These are phyloP conservation scores for Sarocladium kiliense DNA, from an alignment of 2,329 filamentous ascomycete genomes.

Conservation along the genomic window DNA sequence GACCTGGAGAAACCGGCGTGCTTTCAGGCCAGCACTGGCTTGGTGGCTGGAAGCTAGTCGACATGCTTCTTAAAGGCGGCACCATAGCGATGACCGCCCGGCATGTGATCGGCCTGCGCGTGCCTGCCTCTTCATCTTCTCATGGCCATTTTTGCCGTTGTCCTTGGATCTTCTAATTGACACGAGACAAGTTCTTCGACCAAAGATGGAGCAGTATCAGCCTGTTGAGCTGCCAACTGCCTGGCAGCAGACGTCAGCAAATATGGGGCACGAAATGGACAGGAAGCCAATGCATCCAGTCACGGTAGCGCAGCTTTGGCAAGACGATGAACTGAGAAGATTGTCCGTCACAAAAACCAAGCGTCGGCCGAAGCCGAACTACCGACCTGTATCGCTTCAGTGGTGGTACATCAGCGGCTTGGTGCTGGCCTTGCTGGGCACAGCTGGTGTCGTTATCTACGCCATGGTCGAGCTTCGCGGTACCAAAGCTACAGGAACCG, in stretches of 20 bases:
- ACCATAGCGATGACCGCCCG: too few species aligned
- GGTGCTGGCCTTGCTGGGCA: neutral
- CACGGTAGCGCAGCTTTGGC: neutral
- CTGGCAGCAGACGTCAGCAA: neutral
- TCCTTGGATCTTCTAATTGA: neutral
- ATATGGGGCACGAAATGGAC: neutral
- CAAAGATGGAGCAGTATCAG: conserved; percentile 1
- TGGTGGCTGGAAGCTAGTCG: neutral
- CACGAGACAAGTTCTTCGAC: neutral
- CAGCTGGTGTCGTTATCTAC: neutral
- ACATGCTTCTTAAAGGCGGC: neutral
- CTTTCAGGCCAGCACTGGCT: neutral
- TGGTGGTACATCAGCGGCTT: conserved; percentile 5
- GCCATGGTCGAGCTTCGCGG: neutral
- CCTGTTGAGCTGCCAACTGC: neutral
- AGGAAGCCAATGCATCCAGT: neutral
- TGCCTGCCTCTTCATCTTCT: neutral
- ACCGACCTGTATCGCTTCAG: neutral
- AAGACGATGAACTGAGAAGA: neutral
- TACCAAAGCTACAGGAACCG: neutral
- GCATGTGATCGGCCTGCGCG: too few species aligned
- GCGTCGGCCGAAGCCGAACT: neutral
- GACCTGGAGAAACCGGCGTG: neutral
- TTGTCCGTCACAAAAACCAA: neutral
- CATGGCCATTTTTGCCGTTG: neutral